A percentile compares a stretch with the other conserved stretches of the same genome.
Evolutionary conservation across 2,329 filamentous ascomycete genomes (phyloP).

Genomic region (Fusarium pilosicola): DNA sequence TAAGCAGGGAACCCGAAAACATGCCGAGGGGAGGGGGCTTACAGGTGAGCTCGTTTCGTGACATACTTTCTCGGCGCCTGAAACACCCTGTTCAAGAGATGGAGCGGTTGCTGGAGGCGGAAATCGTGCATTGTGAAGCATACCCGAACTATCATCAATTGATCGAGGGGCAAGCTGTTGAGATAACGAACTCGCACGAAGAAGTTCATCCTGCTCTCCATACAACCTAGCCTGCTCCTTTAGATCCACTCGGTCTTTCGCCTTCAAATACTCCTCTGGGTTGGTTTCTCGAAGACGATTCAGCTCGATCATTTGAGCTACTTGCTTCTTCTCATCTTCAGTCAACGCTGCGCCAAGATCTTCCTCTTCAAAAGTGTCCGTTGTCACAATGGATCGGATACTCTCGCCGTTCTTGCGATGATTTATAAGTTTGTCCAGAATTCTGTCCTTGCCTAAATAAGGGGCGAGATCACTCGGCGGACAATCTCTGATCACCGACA

Average conservation of each 20-base stretch:
- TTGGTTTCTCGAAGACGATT: conserved; percentile 48
- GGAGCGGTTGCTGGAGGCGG: not conserved
- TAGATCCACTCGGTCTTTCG: conserved; percentile 16
- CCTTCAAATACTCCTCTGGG: conserved; percentile 46
- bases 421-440: conserved; percentile 63
- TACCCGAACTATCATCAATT: conserved; percentile 28
- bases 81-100: not conserved
- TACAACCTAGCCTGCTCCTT: conserved; percentile 16
- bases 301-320: conserved; percentile 53
- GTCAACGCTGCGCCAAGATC: conserved; percentile 67
- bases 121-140: not conserved
- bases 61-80: not conserved
- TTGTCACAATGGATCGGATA: conserved; percentile 69
- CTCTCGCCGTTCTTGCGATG: conserved; percentile 48
- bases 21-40: not conserved
- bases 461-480: conserved; percentile 60
- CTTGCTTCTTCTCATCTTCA: conserved; percentile 67
- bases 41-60: not conserved
- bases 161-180: conserved; percentile 12
- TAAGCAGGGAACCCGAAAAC: conserved; percentile 1
- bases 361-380: conserved; percentile 78
- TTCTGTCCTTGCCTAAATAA: conserved; percentile 69
- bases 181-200: not conserved
- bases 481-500: conserved; percentile 67
- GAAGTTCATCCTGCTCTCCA: not conserved